A percentile compares a stretch with the other conserved stretches of the same genome.
Conservation (phyloP, 805 yeast genomes). For the Yamadazyma phyllophila region DNA sequence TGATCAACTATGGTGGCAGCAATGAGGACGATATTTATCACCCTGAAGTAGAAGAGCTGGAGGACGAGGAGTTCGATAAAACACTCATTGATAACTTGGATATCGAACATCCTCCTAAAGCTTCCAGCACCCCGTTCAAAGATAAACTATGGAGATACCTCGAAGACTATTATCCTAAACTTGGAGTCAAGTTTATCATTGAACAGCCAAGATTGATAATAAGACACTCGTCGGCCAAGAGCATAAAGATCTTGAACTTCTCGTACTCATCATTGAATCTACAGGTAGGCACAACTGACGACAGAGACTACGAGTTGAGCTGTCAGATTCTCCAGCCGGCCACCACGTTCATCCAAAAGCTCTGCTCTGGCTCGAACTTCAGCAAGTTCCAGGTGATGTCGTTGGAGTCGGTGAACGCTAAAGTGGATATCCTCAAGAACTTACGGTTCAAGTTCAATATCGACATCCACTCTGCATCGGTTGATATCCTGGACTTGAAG, state of each 20-base stretch:
- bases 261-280: constrained; percentile 35
- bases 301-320: constrained; percentile 31
- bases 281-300: constrained; percentile 28
- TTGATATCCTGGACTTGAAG: constrained; percentile 30
- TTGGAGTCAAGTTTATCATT: constrained; percentile 27
- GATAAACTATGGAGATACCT: constrained; percentile 21
- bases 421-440: constrained; percentile 25
- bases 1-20: constrained; percentile 3
- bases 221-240: constrained; percentile 13
- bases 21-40: constrained; percentile 3
- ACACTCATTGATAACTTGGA: constrained; percentile 3
- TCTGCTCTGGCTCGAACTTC: background rate
- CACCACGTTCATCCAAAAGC: constrained; percentile 28
- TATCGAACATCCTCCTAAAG: background rate
- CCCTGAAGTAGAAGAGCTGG: background rate
- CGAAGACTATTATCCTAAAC: constrained; percentile 31
- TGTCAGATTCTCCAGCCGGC: constrained; percentile 36
- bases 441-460: constrained; percentile 23
- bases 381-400: constrained; percentile 1
- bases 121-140: constrained; percentile 9
- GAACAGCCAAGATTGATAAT: constrained; percentile 34
- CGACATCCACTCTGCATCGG: constrained; percentile 18
- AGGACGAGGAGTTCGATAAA: constrained; percentile 11
- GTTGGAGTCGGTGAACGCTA: background rate
- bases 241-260: constrained; percentile 24